These are phyloP conservation scores for Microcyclosporella mali DNA, from an alignment of 2,329 filamentous ascomycete genomes.

Conservation along the genomic window DNA sequence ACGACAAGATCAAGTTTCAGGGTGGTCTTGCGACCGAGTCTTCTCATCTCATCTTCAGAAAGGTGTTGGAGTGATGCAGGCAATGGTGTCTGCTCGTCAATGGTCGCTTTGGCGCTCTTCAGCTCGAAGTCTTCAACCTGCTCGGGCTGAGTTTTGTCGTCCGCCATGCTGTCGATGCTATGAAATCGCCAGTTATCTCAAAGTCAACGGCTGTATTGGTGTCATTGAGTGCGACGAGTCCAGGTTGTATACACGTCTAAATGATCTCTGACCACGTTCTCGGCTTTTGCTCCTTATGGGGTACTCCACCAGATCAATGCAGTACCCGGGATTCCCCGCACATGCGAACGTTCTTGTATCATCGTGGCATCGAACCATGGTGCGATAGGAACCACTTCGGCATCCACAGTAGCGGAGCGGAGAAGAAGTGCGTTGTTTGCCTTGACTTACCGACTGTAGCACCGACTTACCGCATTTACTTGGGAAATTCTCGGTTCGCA, in stretches of 20 bases:
- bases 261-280: neutral
- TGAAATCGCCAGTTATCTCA: neutral
- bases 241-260: neutral
- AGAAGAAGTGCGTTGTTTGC: too few relatives aligned
- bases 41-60: conserved; percentile 14
- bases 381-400: too few relatives aligned
- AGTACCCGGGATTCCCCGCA: too few relatives aligned
- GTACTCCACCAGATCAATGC: too few relatives aligned
- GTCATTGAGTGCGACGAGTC: neutral
- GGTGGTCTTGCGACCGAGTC: conserved; percentile 17
- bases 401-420: too few relatives aligned
- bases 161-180: conserved; percentile 4
- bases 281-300: conserved; percentile 1
- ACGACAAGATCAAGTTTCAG: conserved; percentile 21
- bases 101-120: conserved; percentile 4
- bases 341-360: too few relatives aligned
- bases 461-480: too few relatives aligned
- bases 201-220: neutral
- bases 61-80: conserved; percentile 10
- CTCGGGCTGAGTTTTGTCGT: conserved; percentile 8
- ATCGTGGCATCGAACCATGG: too few relatives aligned
- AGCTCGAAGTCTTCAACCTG: conserved; percentile 12
- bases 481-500: too few relatives aligned
- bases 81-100: conserved; percentile 6
- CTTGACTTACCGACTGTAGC: too few relatives aligned